Base-by-base conservation (phyloP, 139 green algal genomes). In the Coelastrella sp. region DNA sequence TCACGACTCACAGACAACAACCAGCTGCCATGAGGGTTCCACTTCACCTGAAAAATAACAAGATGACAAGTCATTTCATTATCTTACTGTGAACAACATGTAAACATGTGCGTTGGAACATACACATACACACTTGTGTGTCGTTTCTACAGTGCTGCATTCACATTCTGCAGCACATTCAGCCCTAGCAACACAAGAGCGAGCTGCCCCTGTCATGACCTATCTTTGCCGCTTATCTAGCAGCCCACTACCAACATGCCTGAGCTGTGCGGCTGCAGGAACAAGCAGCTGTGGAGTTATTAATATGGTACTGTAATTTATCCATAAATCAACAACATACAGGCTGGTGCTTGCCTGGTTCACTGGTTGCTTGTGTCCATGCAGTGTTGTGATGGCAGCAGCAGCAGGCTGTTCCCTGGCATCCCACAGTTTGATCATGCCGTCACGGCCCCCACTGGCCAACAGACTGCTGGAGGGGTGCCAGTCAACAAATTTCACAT, bases 381-480 rank as follows among this genome's bases (percentile, higher is more conserved):
- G 95, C 91, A 99, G 91, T 0, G 95, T 98, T 12, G 93, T 88
- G 10, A 97, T 60, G 60, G 82, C 24, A 35, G 73, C 85, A 8
- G 58, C 11, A 3, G n/a, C 57, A 20, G 58, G 22, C 6, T 84
- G 73, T 8, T 78, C 66, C 20, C 94, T 87, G 1, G 96, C 90
- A 91, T 98, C 97, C 98, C 98, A 99, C 85, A 99, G 92, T 94
- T 99, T 99, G 35, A 99, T 92, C 78, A 98, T 92, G 0, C 85
- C 93, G 87, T 99, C 98, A 93, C 99, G 99, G 90, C 85, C 93
- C 74, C 92, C 93, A 27, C 93, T 96, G 15, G 97, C 97, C 0
- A 99, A 58, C 66, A 99, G 85, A 4, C 92, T 93, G 89, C 96
- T 96, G 24, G 11, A 58, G 0, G 98, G 98, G 91, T 99, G 98